Conservation (phyloP, 106 monocot species). For the Platanthera zijinensis region DNA sequence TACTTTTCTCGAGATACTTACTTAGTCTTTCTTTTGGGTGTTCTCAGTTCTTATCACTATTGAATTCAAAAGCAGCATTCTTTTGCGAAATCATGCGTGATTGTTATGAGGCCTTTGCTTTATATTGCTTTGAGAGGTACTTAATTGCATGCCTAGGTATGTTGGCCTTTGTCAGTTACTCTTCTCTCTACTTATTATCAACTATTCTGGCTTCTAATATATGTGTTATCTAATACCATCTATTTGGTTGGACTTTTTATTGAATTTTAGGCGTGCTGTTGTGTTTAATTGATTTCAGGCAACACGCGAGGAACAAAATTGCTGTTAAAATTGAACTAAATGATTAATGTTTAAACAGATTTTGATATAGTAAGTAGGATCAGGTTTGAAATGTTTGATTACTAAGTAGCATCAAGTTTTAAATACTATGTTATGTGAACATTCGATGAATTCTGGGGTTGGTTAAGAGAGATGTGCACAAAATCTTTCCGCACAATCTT, state of each 20-base stretch:
- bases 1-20: slow-evolving; percentile 1
- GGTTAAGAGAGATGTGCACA: too few species aligned
- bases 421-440: not conserved
- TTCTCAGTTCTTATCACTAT: slow-evolving; percentile 76
- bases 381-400: not conserved
- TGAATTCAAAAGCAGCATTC: slow-evolving; percentile 66
- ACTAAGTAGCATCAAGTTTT: not conserved
- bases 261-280: not conserved
- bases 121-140: slow-evolving; percentile 99
- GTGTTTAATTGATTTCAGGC: not conserved
- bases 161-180: not conserved
- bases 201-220: not conserved
- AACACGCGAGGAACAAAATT: not conserved
- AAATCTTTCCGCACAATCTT: too few species aligned
- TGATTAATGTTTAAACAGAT: not conserved
- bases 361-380: not conserved
- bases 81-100: slow-evolving; percentile 94
- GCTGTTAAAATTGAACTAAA: not conserved
- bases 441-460: too few species aligned
- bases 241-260: not conserved
- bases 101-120: slow-evolving; percentile 96
- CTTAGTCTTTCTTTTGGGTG: slow-evolving; percentile 6
- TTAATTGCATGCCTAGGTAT: slow-evolving; percentile 92
- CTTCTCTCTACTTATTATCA: not conserved
- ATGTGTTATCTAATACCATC: not conserved